Base-by-base conservation (phyloP, 129 eudicot genomes). In the Erigeron canadensis region DNA sequence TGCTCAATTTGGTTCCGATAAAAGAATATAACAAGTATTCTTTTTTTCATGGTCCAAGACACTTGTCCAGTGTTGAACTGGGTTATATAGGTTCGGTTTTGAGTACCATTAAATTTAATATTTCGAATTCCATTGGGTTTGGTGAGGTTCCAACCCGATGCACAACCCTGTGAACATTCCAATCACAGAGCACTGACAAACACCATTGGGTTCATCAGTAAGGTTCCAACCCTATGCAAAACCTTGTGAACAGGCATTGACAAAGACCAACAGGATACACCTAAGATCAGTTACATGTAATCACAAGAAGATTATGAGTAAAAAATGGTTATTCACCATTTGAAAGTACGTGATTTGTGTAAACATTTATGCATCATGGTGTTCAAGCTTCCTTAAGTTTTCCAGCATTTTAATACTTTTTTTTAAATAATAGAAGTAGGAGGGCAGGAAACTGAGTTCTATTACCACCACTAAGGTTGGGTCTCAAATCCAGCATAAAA, bases 391-490 rank as follows among this genome's bases (percentile, higher is more conserved):
- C 51, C 67, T 70, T 53, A 62, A 62, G 51, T 39, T 63, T 54
- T 64, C 23, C 37, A 46, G 42, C 43, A 53, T 5, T 54, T 8
- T 34, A 41, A 63, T 70, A 23, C n/a, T 8, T 38, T 63, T 48
- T 42, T 75, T 65, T 11, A 23, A 16, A 28, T 10, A 54, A 23
- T 44, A 43, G 13, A 53, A 22, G 58, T 22, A 53, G 0, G 23
- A 19, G 18, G 4, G 63, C 50, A 67, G 67, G 55, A 16, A 28
- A 7, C 34, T n/a, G 28, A 56, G 13, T 19, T 10, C 16, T 75
- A 63, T 77, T 62, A 71, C 77, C 81, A 40, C 72, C 63, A 56
- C 34, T 28, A 55, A 41, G 37, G n/a, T 65, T 58, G 62, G 69
- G 45, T 75, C 40, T 44, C 37, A 77, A 41, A 42, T 28, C 61